phyloP scores from a whole-genome alignment of 2,329 filamentous ascomycete species.

The Byssochlamys sp. region DNA sequence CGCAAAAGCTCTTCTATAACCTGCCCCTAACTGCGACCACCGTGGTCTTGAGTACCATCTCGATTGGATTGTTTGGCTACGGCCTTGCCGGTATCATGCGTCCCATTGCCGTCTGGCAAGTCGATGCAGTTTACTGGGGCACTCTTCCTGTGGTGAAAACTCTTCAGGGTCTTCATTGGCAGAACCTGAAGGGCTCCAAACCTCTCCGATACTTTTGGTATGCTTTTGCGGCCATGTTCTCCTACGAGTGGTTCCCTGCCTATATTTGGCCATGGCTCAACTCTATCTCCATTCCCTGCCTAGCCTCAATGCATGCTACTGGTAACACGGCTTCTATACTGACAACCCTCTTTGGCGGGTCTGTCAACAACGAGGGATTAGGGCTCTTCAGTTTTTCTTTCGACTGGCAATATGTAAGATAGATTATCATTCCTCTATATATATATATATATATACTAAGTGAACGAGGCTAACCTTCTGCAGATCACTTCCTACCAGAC shows the following conservation, averaged over 20 bases:
- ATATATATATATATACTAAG: not conserved
- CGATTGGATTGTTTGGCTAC: slow-evolving; percentile 48
- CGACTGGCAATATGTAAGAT: slow-evolving; percentile 42
- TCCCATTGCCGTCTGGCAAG: slow-evolving; percentile 47
- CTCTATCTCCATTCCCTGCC: slow-evolving; percentile 45
- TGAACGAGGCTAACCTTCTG: not conserved
- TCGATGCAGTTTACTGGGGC: slow-evolving; percentile 49
- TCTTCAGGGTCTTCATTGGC: slow-evolving; percentile 48
- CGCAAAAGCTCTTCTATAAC: slow-evolving; percentile 45
- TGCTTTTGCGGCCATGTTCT: slow-evolving; percentile 39
- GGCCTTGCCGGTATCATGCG: slow-evolving; percentile 46
- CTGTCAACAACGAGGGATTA: slow-evolving; percentile 44
- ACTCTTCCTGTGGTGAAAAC: slow-evolving; percentile 45
- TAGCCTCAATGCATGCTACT: slow-evolving; percentile 44
- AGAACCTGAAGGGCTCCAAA: slow-evolving; percentile 41
- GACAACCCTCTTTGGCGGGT: slow-evolving; percentile 44
- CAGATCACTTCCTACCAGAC: slow-evolving; percentile 48
- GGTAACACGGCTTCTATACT: slow-evolving; percentile 37
- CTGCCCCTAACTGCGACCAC: slow-evolving; percentile 38
- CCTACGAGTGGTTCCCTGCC: slow-evolving; percentile 46
- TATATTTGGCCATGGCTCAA: slow-evolving; percentile 50
- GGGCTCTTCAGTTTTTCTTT: slow-evolving; percentile 42
- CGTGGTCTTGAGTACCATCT: slow-evolving; percentile 42
- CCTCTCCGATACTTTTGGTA: slow-evolving; percentile 47
- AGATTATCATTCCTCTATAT: no score